phyloP scores from a whole-genome alignment of 2,329 filamentous ascomycete genomes.

The Gyromitra esculenta region DNA sequence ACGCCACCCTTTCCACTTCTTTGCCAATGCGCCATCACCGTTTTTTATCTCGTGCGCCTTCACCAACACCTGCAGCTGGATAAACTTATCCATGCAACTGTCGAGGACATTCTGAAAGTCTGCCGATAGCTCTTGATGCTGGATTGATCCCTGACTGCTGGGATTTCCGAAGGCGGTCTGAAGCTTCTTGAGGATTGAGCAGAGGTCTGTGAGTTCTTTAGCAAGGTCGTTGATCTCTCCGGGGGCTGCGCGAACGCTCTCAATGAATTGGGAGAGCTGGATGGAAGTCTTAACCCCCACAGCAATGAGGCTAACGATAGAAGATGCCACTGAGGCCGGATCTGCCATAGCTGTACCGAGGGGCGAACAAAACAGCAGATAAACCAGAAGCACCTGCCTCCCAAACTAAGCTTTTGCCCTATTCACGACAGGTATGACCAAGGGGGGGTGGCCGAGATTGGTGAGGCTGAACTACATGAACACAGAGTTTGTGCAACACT shows the following conservation, averaged over 20 bases:
- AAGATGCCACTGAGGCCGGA: conserved; percentile 58
- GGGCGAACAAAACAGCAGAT: background rate
- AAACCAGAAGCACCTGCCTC: background rate
- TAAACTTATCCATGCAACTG: conserved; percentile 53
- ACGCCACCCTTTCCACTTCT: conserved; percentile 45
- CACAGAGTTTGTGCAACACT: background rate
- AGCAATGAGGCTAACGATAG: conserved; percentile 59
- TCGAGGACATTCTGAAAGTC: conserved; percentile 51
- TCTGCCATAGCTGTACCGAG: conserved; percentile 49
- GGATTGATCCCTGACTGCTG: conserved; percentile 48
- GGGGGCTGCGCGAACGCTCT: conserved; percentile 55
- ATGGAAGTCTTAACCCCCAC: conserved; percentile 57
- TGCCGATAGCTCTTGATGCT: conserved; percentile 54
- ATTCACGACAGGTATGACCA: background rate
- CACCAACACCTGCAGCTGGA: conserved; percentile 49
- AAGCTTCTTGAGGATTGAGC: conserved; percentile 5
- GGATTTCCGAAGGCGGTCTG: conserved; percentile 51
- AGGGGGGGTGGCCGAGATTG: background rate
- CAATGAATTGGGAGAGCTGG: conserved; percentile 56
- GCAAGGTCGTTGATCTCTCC: conserved; percentile 52
- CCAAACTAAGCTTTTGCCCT: background rate
- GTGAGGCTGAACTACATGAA: background rate
- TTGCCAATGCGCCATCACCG: conserved; percentile 19
- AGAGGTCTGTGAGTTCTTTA: conserved; percentile 20
- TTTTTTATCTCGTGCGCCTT: conserved; percentile 50